phyloP scores from a whole-genome alignment of 2,329 filamentous ascomycete species.

The Magnaporthiopsis rhizophila region DNA sequence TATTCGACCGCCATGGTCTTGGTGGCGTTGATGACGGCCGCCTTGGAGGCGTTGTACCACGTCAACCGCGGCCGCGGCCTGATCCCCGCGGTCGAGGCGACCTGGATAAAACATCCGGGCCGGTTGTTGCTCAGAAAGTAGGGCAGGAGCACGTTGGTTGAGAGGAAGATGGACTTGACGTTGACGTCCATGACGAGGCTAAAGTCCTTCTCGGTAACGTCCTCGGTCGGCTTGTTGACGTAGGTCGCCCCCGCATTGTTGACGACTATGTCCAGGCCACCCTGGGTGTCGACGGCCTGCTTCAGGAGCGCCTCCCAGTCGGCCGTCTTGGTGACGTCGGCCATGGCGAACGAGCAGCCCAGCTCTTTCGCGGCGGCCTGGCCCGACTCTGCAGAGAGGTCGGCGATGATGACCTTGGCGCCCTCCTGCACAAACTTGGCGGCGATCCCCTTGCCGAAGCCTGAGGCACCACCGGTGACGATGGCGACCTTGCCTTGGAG shows the following conservation, averaged over 20 bases:
- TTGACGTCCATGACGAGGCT: slow-evolving; percentile 42
- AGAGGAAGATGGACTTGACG: slow-evolving; percentile 37
- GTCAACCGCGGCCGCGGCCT: slow-evolving; percentile 55
- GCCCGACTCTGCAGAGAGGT: slow-evolving; percentile 40
- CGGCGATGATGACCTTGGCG: slow-evolving; percentile 25
- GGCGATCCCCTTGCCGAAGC: slow-evolving; percentile 49
- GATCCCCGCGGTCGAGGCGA: slow-evolving; percentile 55
- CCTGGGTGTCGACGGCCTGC: slow-evolving; percentile 22
- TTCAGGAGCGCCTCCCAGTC: slow-evolving; percentile 24
- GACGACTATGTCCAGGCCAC: slow-evolving; percentile 29
- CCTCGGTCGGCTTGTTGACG: slow-evolving; percentile 19
- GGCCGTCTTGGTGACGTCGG: slow-evolving; percentile 24
- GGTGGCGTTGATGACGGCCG: slow-evolving; percentile 52
- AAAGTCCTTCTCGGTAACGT: slow-evolving; percentile 34
- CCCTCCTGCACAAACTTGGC: slow-evolving; percentile 22
- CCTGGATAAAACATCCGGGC: slow-evolving; percentile 55
- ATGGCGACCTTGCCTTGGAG: slow-evolving; percentile 48
- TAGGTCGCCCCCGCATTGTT: slow-evolving; percentile 26
- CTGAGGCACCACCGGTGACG: slow-evolving; percentile 45
- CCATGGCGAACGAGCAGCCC: slow-evolving; percentile 33
- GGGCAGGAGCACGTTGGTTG: slow-evolving; percentile 39
- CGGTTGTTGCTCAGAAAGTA: slow-evolving; percentile 36
- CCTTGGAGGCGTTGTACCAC: slow-evolving; percentile 66
- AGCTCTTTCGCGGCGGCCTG: slow-evolving; percentile 25
- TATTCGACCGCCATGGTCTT: slow-evolving; percentile 63